A percentile compares a stretch with the other conserved stretches of the same genome.
Conservation (phyloP, 345 rosid species). For the Geranium rotundifolium region DNA sequence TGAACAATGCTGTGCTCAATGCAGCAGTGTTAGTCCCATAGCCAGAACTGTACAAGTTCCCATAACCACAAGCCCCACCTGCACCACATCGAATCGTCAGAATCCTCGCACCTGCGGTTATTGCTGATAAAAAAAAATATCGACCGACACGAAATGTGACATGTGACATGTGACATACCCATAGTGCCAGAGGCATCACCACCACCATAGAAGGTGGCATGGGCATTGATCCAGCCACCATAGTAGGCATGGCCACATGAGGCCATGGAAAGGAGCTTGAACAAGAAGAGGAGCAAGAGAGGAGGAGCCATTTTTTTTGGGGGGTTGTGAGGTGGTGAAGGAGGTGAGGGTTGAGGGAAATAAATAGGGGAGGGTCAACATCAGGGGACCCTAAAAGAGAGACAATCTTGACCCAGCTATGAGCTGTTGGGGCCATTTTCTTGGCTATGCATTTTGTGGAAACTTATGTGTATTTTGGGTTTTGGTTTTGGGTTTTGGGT, state of each 20-base stretch:
- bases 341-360: background rate
- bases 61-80: constrained; percentile 42
- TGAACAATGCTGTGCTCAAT: constrained; percentile 27
- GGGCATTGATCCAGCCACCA: constrained; percentile 26
- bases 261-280: constrained; percentile 18
- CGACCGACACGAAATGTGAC: too few species aligned
- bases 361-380: background rate
- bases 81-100: background rate
- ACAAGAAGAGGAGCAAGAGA: constrained; percentile 9
- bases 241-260: constrained; percentile 13
- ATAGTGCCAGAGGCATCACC: constrained; percentile 62
- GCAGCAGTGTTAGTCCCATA: constrained; percentile 37
- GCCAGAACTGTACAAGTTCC: constrained; percentile 37
- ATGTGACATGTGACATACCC: constrained; percentile 28
- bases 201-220: constrained; percentile 74
- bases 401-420: background rate
- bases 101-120: too few species aligned
- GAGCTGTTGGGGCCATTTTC: background rate
- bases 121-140: too few species aligned
- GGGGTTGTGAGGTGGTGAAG: background rate
- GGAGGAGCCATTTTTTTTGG: constrained; percentile 20
- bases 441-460: background rate
- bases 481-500: background rate
- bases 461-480: too few species aligned
- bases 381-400: background rate